Conservation (phyloP, 2,329 filamentous ascomycete species). For the Fusarium sarcochroum region DNA sequence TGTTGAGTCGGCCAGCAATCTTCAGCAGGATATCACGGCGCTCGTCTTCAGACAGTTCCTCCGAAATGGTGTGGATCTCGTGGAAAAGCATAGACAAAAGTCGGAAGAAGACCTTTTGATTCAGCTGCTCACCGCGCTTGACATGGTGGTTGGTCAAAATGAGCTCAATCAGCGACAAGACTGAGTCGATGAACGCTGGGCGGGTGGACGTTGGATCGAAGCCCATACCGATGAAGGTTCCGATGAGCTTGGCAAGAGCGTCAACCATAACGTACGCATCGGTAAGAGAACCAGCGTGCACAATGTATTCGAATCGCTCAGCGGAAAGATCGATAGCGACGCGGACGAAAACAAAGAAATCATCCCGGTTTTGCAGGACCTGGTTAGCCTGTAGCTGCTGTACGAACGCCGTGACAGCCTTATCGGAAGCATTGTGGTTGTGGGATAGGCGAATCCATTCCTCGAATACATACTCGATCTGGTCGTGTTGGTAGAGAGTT, state of each 20-base stretch:
- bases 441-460: conserved; percentile 92
- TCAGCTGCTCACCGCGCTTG: conserved; percentile 84
- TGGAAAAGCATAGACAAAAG: conserved; percentile 87
- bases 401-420: conserved; percentile 81
- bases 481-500: conserved; percentile 74
- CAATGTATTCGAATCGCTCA: conserved; percentile 80
- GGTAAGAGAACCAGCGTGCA: conserved; percentile 70
- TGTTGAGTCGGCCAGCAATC: conserved; percentile 78
- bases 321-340: conserved; percentile 85
- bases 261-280: conserved; percentile 77
- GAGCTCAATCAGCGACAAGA: conserved; percentile 82
- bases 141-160: conserved; percentile 89
- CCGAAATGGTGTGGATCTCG: conserved; percentile 73
- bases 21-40: conserved; percentile 78
- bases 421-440: conserved; percentile 81
- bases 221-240: conserved; percentile 81
- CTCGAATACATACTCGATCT: conserved; percentile 94
- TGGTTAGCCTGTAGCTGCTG: conserved; percentile 84
- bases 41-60: conserved; percentile 72
- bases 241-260: conserved; percentile 84
- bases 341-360: conserved; percentile 84
- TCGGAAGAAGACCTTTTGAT: conserved; percentile 91
- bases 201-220: conserved; percentile 75
- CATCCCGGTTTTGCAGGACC: conserved; percentile 80
- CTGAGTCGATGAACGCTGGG: conserved; percentile 80